These are phyloP conservation scores for Globisporangium uncinulatum DNA, from an alignment of 352 stramenopile genomes.

Conservation along the genomic window DNA sequence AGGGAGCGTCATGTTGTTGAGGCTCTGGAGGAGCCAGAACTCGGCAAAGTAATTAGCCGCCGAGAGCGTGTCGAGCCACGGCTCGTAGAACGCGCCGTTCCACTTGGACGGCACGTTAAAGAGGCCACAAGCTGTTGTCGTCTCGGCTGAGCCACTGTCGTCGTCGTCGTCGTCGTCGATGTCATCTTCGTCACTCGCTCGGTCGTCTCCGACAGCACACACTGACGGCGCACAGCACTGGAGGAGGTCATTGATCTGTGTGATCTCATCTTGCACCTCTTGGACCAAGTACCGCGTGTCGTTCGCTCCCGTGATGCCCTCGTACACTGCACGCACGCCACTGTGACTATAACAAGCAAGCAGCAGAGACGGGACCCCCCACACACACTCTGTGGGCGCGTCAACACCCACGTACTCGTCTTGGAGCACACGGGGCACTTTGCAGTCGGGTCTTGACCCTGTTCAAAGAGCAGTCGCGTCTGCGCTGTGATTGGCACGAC, in stretches of 20 bases:
- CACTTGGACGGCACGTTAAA: slow-evolving; percentile 57
- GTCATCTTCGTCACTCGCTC: not conserved
- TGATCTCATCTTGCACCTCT: slow-evolving; percentile 45
- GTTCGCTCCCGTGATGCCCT: slow-evolving; percentile 58
- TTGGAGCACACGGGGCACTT: slow-evolving; percentile 62
- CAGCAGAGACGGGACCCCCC: too few species aligned
- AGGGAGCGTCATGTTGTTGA: slow-evolving; percentile 80
- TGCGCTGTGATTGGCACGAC: slow-evolving; percentile 49
- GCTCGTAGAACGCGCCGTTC: slow-evolving; percentile 71
- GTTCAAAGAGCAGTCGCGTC: slow-evolving; percentile 63
- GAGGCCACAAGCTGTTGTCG: slow-evolving; percentile 29
- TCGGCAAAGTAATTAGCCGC: slow-evolving; percentile 71
- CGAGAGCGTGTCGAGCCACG: slow-evolving; percentile 71
- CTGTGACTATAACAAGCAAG: not conserved
- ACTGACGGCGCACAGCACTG: slow-evolving; percentile 54
- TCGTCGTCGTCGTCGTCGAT: not conserved
- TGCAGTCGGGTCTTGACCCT: slow-evolving; percentile 61
- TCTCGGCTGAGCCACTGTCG: not conserved
- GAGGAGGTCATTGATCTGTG: slow-evolving; percentile 52
- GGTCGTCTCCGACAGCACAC: slow-evolving; percentile 19
- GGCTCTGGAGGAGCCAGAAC: slow-evolving; percentile 60
- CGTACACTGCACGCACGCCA: slow-evolving; percentile 33
- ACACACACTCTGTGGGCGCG: too few species aligned
- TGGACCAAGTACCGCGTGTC: slow-evolving; percentile 53
- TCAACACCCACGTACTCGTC: slow-evolving; percentile 23